Percentiles rank a stretch among this genome's conserved stretches.
Evolutionary conservation across 441 rosid genomes (phyloP).

Genomic region (Macaranga tanarius): DNA sequence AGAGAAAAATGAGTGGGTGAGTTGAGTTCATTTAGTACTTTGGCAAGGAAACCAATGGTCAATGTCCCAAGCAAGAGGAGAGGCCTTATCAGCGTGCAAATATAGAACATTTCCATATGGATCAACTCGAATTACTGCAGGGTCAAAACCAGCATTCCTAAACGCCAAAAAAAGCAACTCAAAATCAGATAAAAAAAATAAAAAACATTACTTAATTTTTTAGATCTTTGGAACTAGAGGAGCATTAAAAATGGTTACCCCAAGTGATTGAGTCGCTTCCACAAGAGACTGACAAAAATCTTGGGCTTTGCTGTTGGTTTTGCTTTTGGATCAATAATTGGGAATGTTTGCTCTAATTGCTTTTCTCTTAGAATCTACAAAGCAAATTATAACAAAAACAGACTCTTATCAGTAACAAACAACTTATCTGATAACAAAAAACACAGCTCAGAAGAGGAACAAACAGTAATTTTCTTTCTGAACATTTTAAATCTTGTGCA

Average conservation of each 20-base stretch:
- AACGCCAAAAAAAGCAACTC: constrained; percentile 12
- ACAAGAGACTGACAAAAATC: constrained; percentile 60
- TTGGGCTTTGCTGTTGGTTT: constrained; percentile 65
- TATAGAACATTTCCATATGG: constrained; percentile 84
- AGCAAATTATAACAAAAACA: constrained; percentile 3
- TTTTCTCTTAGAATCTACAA: constrained; percentile 46
- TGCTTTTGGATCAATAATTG: constrained; percentile 64
- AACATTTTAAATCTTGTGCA: neutral
- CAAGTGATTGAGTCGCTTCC: constrained; percentile 89
- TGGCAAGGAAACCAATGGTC: constrained; percentile 98
- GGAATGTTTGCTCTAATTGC: constrained; percentile 63
- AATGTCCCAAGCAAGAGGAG: constrained; percentile 94
- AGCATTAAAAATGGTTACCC: constrained; percentile 45
- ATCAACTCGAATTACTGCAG: constrained; percentile 77
- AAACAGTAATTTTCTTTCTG: too few relatives aligned
- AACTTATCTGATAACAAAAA: too few relatives aligned
- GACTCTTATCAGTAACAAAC: neutral
- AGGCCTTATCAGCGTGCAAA: constrained; percentile 85
- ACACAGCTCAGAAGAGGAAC: too few relatives aligned
- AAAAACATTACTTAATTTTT: neutral
- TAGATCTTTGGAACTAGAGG: neutral
- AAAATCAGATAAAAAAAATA: constrained; percentile 8
- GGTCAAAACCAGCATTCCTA: constrained; percentile 98
- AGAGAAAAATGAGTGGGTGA: constrained; percentile 6
- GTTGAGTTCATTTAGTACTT: constrained; percentile 40